phyloP scores from a whole-genome alignment of 768 basidiomycete species.

The Suillus ampliporus region DNA sequence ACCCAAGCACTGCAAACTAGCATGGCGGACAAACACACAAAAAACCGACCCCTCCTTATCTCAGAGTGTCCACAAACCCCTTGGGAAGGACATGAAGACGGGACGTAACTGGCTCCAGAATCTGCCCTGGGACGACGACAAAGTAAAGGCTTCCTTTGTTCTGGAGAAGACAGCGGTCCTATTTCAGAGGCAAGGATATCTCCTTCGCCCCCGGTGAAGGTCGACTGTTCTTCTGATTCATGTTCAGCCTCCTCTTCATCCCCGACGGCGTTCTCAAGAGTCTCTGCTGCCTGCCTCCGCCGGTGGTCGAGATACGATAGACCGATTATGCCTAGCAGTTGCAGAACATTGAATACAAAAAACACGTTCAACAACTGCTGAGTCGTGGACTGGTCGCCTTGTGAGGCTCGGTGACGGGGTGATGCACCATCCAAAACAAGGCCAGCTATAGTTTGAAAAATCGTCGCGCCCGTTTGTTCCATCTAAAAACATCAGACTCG shows the following conservation, averaged over 20 bases:
- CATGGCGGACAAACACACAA: slow-evolving; percentile 46
- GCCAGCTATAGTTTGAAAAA: slow-evolving; percentile 77
- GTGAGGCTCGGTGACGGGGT: slow-evolving; percentile 17
- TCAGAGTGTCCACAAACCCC: slow-evolving; percentile 38
- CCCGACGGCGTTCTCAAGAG: background rate
- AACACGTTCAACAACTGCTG: slow-evolving; percentile 65
- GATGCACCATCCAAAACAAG: slow-evolving; percentile 49
- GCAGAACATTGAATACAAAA: slow-evolving; percentile 59
- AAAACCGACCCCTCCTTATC: slow-evolving; percentile 54
- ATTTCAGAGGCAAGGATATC: slow-evolving; percentile 15
- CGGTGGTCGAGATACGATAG: slow-evolving; percentile 54
- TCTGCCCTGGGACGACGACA: slow-evolving; percentile 1
- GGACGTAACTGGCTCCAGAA: slow-evolving; percentile 6
- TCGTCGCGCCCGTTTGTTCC: slow-evolving; percentile 75
- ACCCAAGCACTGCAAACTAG: slow-evolving; percentile 63
- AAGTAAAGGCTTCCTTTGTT: slow-evolving; percentile 22
- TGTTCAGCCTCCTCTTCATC: background rate
- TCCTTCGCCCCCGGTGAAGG: slow-evolving; percentile 6
- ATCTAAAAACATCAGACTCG: slow-evolving; percentile 47
- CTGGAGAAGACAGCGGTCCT: slow-evolving; percentile 6
- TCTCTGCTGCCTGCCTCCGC: slow-evolving; percentile 35
- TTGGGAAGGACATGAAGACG: slow-evolving; percentile 20
- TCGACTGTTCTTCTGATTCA: slow-evolving; percentile 7
- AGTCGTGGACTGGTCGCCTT: slow-evolving; percentile 35
- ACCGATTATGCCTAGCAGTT: slow-evolving; percentile 55